Conservation (phyloP, 2,329 filamentous ascomycete genomes). For the Alternaria longipes region DNA sequence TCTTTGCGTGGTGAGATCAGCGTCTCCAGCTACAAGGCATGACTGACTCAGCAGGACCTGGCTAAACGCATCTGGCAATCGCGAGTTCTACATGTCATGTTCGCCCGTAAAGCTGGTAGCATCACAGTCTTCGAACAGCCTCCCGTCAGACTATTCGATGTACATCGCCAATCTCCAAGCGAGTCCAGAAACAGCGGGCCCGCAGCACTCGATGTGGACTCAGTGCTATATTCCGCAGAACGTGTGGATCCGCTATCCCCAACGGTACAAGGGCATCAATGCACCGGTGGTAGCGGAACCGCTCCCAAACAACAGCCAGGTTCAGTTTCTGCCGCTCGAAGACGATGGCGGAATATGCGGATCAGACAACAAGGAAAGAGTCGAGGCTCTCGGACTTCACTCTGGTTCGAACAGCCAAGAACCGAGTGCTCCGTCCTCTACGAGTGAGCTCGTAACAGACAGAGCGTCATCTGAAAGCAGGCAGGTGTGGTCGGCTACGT, state of each 20-base stretch:
- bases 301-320: neutral
- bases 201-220: slow-evolving; percentile 4
- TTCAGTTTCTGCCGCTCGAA: neutral
- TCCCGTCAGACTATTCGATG: slow-evolving; percentile 5
- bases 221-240: slow-evolving; percentile 8
- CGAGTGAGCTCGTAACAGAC: neutral
- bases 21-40: neutral
- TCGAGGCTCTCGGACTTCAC: neutral
- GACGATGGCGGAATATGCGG: neutral
- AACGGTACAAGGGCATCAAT: slow-evolving; percentile 2
- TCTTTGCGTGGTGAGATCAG: slow-evolving; percentile 52
- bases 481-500: too few relatives aligned
- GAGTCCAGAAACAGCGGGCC: neutral
- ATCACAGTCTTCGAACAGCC: neutral
- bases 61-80: slow-evolving; percentile 53
- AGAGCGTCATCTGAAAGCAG: too few relatives aligned
- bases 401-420: neutral
- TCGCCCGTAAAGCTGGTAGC: slow-evolving; percentile 45
- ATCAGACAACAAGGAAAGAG: slow-evolving; percentile 8
- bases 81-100: slow-evolving; percentile 57
- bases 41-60: slow-evolving; percentile 13
- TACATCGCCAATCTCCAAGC: slow-evolving; percentile 14
- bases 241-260: slow-evolving; percentile 13
- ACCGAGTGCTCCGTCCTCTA: neutral
- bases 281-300: neutral